Conservation (phyloP, 176 grass and related monocot species). For the bread wheat (Triticum aestivum) region DNA sequence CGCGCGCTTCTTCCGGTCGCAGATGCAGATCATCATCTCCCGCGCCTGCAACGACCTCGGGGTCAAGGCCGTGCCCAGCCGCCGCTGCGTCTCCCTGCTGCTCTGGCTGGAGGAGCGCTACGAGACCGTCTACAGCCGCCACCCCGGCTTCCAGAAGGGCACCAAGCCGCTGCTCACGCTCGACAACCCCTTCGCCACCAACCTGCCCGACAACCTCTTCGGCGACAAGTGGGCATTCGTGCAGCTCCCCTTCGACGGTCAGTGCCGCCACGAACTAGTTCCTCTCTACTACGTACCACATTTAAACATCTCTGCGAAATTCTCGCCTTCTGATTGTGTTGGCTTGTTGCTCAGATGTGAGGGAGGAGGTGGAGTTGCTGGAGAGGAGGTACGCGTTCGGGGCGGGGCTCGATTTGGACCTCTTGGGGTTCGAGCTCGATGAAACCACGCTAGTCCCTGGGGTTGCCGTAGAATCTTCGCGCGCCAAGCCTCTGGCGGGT, state of each 20-base stretch:
- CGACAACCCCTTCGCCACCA: constrained; percentile 91
- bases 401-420: constrained; percentile 76
- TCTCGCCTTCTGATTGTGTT: neutral
- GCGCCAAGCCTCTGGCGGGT: constrained; percentile 89
- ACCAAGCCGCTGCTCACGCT: constrained; percentile 82
- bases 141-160: constrained; percentile 85
- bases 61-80: constrained; percentile 85
- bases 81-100: constrained; percentile 72
- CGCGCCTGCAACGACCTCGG: constrained; percentile 86
- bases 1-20: constrained; percentile 89
- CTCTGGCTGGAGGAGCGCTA: constrained; percentile 92
- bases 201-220: constrained; percentile 87
- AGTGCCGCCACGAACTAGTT: neutral
- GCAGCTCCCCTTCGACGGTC: constrained; percentile 87
- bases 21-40: constrained; percentile 96
- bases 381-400: constrained; percentile 80
- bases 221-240: constrained; percentile 97
- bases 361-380: constrained; percentile 64
- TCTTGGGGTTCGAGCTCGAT: constrained; percentile 86
- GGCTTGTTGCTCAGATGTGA: constrained; percentile 52
- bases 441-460: constrained; percentile 78
- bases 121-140: constrained; percentile 76
- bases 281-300: too few species aligned
- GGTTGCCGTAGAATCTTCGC: constrained; percentile 86
- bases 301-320: neutral